phyloP scores from a whole-genome alignment of 768 basidiomycete species.

The Lactifluus hygrophoroides region DNA sequence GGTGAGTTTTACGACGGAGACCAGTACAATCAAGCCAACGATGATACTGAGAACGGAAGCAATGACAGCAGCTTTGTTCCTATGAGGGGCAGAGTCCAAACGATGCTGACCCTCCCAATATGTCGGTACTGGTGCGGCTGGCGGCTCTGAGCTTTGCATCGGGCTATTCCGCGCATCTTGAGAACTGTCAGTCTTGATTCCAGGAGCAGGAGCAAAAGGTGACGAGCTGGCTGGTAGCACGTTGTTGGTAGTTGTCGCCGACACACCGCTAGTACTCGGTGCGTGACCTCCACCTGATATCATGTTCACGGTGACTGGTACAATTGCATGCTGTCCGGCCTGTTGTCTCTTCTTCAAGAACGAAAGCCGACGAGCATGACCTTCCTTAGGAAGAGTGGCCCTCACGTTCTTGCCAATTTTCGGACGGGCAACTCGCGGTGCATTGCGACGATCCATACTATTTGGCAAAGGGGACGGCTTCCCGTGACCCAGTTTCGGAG shows the following conservation, averaged over 20 bases:
- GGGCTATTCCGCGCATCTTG: constrained; percentile 1
- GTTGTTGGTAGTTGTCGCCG: neutral
- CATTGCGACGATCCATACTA: constrained; percentile 2
- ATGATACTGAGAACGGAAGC: constrained; percentile 15
- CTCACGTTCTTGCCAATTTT: neutral
- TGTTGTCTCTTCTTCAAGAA: constrained; percentile 14
- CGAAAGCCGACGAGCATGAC: constrained; percentile 2
- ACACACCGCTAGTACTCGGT: neutral
- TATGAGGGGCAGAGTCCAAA: neutral
- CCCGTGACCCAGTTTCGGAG: constrained; percentile 8
- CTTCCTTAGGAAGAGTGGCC: neutral
- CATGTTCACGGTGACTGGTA: constrained; percentile 13
- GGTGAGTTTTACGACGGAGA: constrained; percentile 16
- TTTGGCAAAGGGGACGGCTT: constrained; percentile 12
- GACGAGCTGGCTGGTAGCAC: neutral
- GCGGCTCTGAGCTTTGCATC: neutral
- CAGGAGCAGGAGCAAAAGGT: neutral
- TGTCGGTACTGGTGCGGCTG: neutral
- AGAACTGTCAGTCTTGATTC: neutral
- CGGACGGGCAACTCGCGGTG: constrained; percentile 5
- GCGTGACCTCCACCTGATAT: constrained; percentile 3
- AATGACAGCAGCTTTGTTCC: constrained; percentile 10
- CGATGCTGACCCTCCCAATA: neutral
- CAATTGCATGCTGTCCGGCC: neutral
- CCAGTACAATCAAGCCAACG: constrained; percentile 14